phyloP scores from a whole-genome alignment of 192 early-diverging fungal genomes.

The Chytriomyces sp. region DNA sequence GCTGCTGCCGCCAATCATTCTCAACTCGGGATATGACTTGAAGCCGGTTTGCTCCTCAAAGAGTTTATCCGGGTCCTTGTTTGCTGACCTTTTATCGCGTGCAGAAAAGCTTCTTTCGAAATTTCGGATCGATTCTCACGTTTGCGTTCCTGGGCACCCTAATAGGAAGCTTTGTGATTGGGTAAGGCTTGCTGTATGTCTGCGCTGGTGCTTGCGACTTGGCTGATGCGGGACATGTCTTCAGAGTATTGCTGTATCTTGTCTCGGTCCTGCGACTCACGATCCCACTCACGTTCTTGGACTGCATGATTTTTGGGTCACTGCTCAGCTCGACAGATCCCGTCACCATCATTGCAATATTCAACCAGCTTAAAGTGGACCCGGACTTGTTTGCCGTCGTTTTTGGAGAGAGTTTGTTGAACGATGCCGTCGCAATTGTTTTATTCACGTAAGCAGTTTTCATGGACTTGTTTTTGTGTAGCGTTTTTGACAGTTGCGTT shows the following conservation, averaged over 20 bases:
- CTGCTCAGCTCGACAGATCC: conserved; percentile 97
- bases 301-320: conserved; percentile 92
- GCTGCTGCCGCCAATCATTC: conserved; percentile 94
- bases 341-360: conserved; percentile 94
- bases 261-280: conserved; percentile 74
- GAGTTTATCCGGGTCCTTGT: neutral
- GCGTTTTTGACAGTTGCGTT: conserved; percentile 40
- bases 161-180: conserved; percentile 89
- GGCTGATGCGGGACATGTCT: too few species aligned
- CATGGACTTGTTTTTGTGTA: conserved; percentile 15
- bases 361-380: conserved; percentile 91
- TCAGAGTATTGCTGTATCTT: conserved; percentile 66
- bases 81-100: neutral
- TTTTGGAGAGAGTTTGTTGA: conserved; percentile 94
- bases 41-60: conserved; percentile 66
- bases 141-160: conserved; percentile 95
- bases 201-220: neutral
- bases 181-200: conserved; percentile 27
- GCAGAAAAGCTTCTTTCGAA: conserved; percentile 82
- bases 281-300: conserved; percentile 77
- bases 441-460: conserved; percentile 62
- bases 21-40: conserved; percentile 95
- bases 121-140: conserved; percentile 85
- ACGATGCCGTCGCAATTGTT: conserved; percentile 98
- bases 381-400: conserved; percentile 92